Percentiles rank a stretch among this genome's conserved stretches.
Evolutionary conservation across 208 protist species (phyloP).

Genomic region (Porcisia deanei): DNA sequence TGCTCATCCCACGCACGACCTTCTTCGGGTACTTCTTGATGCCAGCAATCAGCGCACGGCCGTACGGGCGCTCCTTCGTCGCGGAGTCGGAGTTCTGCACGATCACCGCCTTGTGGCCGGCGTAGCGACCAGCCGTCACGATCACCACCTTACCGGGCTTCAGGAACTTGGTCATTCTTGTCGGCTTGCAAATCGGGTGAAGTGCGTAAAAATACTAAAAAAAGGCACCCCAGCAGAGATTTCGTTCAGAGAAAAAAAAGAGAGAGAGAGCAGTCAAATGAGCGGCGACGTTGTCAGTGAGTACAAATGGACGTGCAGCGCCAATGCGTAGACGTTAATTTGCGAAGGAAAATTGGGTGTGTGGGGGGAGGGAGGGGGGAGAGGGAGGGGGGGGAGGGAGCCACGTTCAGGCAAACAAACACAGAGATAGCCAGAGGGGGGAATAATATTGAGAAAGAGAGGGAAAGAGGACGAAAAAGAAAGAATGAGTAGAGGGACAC

Average conservation of each 20-base stretch:
- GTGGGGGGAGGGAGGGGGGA: too few species aligned
- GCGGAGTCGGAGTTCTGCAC: conserved; percentile 94
- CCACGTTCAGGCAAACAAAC: too few species aligned
- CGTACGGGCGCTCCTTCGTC: conserved; percentile 94
- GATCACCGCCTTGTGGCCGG: conserved; percentile 98
- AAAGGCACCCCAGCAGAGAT: not conserved
- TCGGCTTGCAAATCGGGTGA: not conserved
- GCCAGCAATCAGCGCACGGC: conserved; percentile 95
- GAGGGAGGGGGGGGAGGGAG: too few species aligned
- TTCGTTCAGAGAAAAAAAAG: not conserved
- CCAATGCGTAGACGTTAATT: not conserved
- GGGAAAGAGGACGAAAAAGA: too few species aligned
- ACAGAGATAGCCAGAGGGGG: too few species aligned
- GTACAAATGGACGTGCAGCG: too few species aligned
- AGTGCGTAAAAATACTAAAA: not conserved
- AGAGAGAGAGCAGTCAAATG: not conserved
- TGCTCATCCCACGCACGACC: conserved; percentile 94
- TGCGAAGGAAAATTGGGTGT: too few species aligned
- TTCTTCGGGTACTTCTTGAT: conserved; percentile 96
- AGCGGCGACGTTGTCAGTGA: not conserved
- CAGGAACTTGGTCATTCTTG: conserved; percentile 90
- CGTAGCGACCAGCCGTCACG: conserved; percentile 96
- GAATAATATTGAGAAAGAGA: too few species aligned
- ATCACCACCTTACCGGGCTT: conserved; percentile 98
- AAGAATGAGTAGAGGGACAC: too few species aligned